These are phyloP conservation scores for Septoria linicola DNA, from an alignment of 2,329 filamentous ascomycete species.

Conservation along the genomic window DNA sequence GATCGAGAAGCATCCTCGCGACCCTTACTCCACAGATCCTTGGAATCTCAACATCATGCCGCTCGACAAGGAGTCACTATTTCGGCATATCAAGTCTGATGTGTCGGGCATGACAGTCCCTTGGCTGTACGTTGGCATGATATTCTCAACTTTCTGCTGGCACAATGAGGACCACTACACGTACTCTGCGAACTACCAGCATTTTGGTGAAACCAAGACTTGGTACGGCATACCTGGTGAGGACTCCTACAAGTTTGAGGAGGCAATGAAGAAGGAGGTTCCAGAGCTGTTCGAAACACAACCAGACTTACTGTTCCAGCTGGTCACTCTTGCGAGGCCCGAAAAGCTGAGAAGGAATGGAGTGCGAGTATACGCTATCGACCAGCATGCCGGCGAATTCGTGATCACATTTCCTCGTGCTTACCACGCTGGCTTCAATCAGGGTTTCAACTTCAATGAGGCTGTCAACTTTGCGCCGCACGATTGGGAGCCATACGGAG, in stretches of 20 bases:
- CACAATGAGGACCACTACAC: constrained; percentile 98
- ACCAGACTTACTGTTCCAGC: constrained; percentile 90
- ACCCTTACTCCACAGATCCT: constrained; percentile 82
- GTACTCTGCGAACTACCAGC: constrained; percentile 97
- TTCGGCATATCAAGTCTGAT: constrained; percentile 95
- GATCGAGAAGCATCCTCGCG: constrained; percentile 82
- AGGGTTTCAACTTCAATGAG: constrained; percentile 98
- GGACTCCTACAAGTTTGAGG: constrained; percentile 91
- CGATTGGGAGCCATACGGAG: constrained; percentile 93
- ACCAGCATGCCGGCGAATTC: constrained; percentile 92
- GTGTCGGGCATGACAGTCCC: constrained; percentile 99
- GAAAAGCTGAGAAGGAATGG: constrained; percentile 91
- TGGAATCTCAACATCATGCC: constrained; percentile 97
- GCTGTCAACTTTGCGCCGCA: constrained; percentile 94
- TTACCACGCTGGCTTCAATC: constrained; percentile 97
- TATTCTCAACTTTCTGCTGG: constrained; percentile 99
- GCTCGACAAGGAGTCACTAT: constrained; percentile 85
- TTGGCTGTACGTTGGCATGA: constrained; percentile 99
- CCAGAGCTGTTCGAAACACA: constrained; percentile 97
- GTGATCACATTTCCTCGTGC: constrained; percentile 96
- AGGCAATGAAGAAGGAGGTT: constrained; percentile 91
- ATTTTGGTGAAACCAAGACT: constrained; percentile 96
- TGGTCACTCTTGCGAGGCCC: constrained; percentile 92
- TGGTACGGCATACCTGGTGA: constrained; percentile 98
- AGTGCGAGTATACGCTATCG: constrained; percentile 89